Evolutionary conservation across 805 yeast species (phyloP), one percentile per base, ranked within the genome.

Genomic region (Lachancea meyersii): DNA sequence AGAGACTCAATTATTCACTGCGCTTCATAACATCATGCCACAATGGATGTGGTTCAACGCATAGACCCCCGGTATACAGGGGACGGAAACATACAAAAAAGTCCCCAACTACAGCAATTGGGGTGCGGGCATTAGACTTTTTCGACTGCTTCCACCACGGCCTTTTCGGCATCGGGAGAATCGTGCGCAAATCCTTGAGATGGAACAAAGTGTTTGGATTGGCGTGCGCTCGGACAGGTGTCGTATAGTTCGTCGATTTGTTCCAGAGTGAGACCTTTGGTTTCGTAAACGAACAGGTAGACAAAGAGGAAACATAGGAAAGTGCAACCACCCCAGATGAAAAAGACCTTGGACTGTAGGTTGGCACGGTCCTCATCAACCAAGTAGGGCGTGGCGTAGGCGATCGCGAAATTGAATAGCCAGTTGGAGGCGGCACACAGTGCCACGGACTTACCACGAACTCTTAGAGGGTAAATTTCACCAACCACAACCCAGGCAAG

Each of bases 251-350:
- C 79, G 61, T 85, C 88, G 50, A 85, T 85, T 64, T 85, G 87
- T 67, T 86, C 95, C 60, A 86, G 73, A 35, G 85, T 73, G 55
- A 85, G 74, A 46, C 94, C 94, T 68, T 77, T 79, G 41, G 95
- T 86, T 65, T 84, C 91, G 55, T 79, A 78, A 47, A 86, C 78
- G 53, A 72, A 73, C 70, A 85, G 78, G 71, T 73, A 78, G 41
- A 84, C 84, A 61, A 81, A 86, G 62, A 82, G 68, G 58, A 80
- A 54, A 14, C 74, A 64, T 47, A 68, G 73, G 23, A 78, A 63
- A 64, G 78, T 65, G 60, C 84, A 79, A 3, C 83, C 84, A 20
- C 67, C 59, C 14, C 84, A 80, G 48, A 86, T 75, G 61, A 79
- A 76, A 34, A 63, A 76, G 56, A 75, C 80, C 38, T 91, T 91